Conservation (phyloP, 1,284 basidiomycete genomes). For the Omphalotus olearius region DNA sequence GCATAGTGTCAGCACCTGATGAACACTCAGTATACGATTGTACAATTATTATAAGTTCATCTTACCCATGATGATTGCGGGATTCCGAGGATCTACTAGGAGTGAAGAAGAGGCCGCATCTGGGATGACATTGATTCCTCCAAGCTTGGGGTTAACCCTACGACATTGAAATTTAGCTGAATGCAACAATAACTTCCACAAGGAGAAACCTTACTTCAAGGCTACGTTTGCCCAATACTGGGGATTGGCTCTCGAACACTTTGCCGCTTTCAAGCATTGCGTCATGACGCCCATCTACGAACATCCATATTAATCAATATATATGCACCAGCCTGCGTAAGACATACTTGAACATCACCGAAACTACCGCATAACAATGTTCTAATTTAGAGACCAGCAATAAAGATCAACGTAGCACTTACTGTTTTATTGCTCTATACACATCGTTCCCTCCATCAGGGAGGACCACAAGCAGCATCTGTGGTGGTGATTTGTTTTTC, state of each 20-base stretch:
- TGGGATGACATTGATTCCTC: constrained; percentile 25
- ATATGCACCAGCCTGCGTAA: background rate
- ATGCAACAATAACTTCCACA: background rate
- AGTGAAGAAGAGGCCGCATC: constrained; percentile 34
- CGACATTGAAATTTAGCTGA: background rate
- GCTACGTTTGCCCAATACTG: constrained; percentile 51
- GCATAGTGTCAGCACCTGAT: constrained; percentile 55
- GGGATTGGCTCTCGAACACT: constrained; percentile 35
- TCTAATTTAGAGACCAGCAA: background rate
- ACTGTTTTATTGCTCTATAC: constrained; percentile 48
- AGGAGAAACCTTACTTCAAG: constrained; percentile 37
- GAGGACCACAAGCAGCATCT: constrained; percentile 28
- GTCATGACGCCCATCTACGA: constrained; percentile 38
- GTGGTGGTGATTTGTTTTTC: constrained; percentile 12
- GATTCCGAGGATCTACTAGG: constrained; percentile 39
- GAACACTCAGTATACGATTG: background rate
- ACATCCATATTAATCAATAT: background rate
- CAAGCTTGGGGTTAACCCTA: constrained; percentile 14
- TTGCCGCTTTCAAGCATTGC: constrained; percentile 40
- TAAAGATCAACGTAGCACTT: constrained; percentile 17
- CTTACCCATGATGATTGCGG: constrained; percentile 50
- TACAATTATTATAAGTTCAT: background rate
- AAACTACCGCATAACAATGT: background rate
- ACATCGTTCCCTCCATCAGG: constrained; percentile 42
- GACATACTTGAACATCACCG: background rate